Evolutionary conservation across 2,329 filamentous ascomycete genomes (phyloP).

Genomic region (Trichoderma sp.): DNA sequence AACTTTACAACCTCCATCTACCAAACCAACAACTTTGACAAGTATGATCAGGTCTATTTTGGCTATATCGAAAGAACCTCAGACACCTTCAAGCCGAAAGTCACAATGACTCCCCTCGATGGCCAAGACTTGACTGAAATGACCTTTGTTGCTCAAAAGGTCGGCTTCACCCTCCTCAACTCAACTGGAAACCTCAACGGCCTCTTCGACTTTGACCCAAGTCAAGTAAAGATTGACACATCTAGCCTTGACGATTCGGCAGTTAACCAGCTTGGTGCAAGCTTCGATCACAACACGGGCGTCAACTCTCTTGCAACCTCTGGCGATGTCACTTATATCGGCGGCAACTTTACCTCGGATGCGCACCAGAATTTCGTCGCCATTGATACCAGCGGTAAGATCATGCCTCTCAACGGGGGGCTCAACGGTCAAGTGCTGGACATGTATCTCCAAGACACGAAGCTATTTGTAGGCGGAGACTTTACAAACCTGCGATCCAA

Average conservation of each 20-base stretch:
- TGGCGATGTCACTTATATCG: constrained; percentile 68
- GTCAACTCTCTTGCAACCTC: constrained; percentile 67
- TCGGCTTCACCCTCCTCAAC: constrained; percentile 72
- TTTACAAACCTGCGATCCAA: constrained; percentile 72
- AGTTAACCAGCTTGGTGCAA: constrained; percentile 72
- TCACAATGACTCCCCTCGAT: constrained; percentile 70
- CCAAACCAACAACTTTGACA: constrained; percentile 95
- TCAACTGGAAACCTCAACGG: constrained; percentile 82
- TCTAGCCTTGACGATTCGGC: constrained; percentile 67
- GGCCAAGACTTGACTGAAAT: constrained; percentile 61
- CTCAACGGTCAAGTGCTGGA: constrained; percentile 75
- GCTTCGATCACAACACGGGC: constrained; percentile 63
- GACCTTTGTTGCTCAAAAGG: constrained; percentile 83
- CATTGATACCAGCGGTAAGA: constrained; percentile 61
- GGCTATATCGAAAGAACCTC: constrained; percentile 77
- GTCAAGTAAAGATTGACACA: constrained; percentile 48
- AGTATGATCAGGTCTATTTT: constrained; percentile 89
- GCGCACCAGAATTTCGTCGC: constrained; percentile 73
- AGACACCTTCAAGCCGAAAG: constrained; percentile 70
- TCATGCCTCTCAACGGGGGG: constrained; percentile 65
- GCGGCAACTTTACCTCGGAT: constrained; percentile 75
- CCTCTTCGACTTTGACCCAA: constrained; percentile 82
- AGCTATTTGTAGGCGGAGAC: constrained; percentile 77
- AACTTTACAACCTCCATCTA: constrained; percentile 63
- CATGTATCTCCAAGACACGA: constrained; percentile 64